A percentile compares a stretch with the other conserved stretches of the same genome.
These are phyloP conservation scores for Pleoardoris graminearum DNA, from an alignment of 2,329 filamentous ascomycete species.

Conservation along the genomic window DNA sequence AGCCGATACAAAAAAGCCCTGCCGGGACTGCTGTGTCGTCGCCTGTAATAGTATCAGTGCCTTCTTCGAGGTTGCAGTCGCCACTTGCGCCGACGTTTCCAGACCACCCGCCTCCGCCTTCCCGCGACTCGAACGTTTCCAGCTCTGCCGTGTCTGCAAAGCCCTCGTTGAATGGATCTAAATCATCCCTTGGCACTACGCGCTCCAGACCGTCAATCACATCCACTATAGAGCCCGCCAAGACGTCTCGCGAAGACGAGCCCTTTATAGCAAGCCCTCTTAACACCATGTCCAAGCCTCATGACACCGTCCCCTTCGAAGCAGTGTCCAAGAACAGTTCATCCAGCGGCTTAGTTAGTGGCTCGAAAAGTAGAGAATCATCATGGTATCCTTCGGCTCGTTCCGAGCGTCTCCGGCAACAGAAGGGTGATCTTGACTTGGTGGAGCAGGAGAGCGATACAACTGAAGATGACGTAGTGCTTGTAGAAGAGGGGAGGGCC, in stretches of 20 bases:
- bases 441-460: constrained; percentile 37
- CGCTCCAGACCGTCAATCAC: constrained; percentile 36
- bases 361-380: constrained; percentile 17
- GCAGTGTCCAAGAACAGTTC: constrained; percentile 12
- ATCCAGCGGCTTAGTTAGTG: constrained; percentile 20
- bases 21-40: constrained; percentile 39
- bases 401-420: constrained; percentile 24
- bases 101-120: constrained; percentile 37
- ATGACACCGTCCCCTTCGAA: constrained; percentile 25
- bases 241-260: constrained; percentile 30
- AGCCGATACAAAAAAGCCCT: constrained; percentile 29
- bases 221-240: constrained; percentile 25
- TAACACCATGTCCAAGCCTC: constrained; percentile 27
- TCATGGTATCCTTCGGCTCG: constrained; percentile 25
- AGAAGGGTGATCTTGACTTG: constrained; percentile 29
- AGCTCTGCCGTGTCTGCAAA: constrained; percentile 33
- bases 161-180: constrained; percentile 38
- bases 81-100: constrained; percentile 42
- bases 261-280: constrained; percentile 30
- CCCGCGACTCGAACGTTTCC: constrained; percentile 40
- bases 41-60: constrained; percentile 40
- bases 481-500: constrained; percentile 30
- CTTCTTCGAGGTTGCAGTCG: constrained; percentile 45
- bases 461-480: constrained; percentile 35
- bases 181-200: constrained; percentile 30